These are phyloP conservation scores for Sporisorium exsertum DNA, from an alignment of 1,284 basidiomycete genomes.

Conservation along the genomic window DNA sequence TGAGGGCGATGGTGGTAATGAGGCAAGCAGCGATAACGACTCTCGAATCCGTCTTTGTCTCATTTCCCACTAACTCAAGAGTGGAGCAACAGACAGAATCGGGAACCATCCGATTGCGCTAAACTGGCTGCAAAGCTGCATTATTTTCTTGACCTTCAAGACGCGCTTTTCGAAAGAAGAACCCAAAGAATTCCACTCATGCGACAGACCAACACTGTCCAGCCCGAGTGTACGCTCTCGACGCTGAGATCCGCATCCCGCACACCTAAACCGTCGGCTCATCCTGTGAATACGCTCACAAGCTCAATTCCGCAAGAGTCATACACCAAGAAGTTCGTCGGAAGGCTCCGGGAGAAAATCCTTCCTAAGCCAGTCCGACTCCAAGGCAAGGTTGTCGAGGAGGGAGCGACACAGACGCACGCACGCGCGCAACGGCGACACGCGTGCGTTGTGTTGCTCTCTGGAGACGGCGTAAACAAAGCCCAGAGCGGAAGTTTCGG, in stretches of 20 bases:
- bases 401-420: background rate
- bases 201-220: background rate
- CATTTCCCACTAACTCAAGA: background rate
- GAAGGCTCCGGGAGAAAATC: background rate
- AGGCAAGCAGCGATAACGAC: background rate
- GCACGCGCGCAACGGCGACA: constrained; percentile 1
- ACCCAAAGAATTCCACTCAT: background rate
- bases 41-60: background rate
- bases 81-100: background rate
- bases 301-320: background rate
- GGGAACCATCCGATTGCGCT: background rate
- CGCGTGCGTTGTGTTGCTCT: background rate
- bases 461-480: constrained; percentile 20
- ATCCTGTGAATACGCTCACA: background rate
- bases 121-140: background rate
- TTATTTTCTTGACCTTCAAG: background rate
- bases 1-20: constrained; percentile 2
- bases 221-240: background rate
- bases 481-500: background rate
- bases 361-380: background rate
- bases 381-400: background rate
- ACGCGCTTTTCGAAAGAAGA: background rate
- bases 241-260: background rate
- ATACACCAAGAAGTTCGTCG: background rate
- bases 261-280: background rate